These are phyloP conservation scores for Lippia alba DNA, from an alignment of 305 asterid species.

Conservation along the genomic window DNA sequence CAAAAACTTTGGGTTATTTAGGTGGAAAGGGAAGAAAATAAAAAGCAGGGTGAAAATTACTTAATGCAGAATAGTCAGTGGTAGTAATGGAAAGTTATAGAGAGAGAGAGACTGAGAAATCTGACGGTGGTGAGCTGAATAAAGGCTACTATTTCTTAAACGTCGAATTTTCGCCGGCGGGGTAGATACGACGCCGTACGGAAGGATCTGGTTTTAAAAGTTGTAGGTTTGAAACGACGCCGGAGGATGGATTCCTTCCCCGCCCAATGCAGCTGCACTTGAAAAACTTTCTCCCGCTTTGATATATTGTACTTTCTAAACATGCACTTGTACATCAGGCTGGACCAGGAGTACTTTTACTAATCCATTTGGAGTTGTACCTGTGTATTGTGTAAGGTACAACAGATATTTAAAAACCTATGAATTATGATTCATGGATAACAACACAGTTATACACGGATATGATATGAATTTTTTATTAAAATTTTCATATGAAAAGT, in stretches of 20 bases:
- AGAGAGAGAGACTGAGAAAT: constrained; percentile 35
- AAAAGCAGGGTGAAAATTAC: constrained; percentile 29
- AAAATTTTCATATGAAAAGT: too few species aligned
- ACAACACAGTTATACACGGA: too few species aligned
- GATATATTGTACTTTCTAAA: constrained; percentile 18
- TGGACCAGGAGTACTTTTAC: neutral
- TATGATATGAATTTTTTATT: too few species aligned
- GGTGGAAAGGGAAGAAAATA: constrained; percentile 3
- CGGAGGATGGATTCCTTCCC: constrained; percentile 26
- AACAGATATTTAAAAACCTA: too few species aligned
- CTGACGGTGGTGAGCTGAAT: neutral
- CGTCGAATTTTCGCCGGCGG: constrained; percentile 17
- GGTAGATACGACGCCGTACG: constrained; percentile 18
- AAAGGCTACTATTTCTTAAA: neutral
- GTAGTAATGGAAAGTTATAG: constrained; percentile 32
- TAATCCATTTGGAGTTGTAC: constrained; percentile 12
- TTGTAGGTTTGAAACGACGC: constrained; percentile 22
- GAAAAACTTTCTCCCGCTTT: constrained; percentile 14
- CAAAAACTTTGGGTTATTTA: constrained; percentile 38
- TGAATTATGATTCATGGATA: too few species aligned
- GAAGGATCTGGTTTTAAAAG: neutral
- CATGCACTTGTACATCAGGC: constrained; percentile 25
- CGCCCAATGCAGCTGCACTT: constrained; percentile 36
- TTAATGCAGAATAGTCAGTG: constrained; percentile 30
- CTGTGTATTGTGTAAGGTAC: neutral